A percentile compares a stretch with the other conserved stretches of the same genome.
Evolutionary conservation across 2,329 filamentous ascomycete genomes (phyloP).

Genomic region (Colletotrichum karsti): DNA sequence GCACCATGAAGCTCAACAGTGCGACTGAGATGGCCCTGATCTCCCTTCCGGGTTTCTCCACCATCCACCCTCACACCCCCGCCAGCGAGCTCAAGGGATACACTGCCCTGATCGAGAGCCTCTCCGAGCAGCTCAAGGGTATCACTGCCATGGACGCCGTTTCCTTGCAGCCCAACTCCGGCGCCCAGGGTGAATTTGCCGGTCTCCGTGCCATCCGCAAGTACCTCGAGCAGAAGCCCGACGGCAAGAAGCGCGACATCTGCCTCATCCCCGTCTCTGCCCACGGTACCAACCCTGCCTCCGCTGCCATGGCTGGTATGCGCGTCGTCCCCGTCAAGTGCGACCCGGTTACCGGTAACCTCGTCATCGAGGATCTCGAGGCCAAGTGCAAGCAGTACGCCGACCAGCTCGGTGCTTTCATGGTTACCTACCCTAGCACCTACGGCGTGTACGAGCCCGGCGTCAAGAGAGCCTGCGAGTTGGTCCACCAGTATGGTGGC

Average conservation of each 20-base stretch:
- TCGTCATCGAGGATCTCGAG: constrained; percentile 86
- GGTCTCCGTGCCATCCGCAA: constrained; percentile 89
- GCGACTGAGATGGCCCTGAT: constrained; percentile 93
- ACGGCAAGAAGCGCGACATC: constrained; percentile 79
- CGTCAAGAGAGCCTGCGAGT: constrained; percentile 83
- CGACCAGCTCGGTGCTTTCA: constrained; percentile 88
- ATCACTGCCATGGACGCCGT: constrained; percentile 93
- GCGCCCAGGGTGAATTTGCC: constrained; percentile 94
- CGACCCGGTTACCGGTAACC: constrained; percentile 84
- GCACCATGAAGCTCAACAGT: constrained; percentile 98
- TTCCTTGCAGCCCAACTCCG: constrained; percentile 93
- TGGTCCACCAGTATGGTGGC: constrained; percentile 88
- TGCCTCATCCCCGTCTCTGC: constrained; percentile 95
- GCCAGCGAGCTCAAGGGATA: constrained; percentile 73
- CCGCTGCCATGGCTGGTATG: constrained; percentile 96
- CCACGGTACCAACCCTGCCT: constrained; percentile 95
- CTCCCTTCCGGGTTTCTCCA: constrained; percentile 77
- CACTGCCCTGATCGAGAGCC: constrained; percentile 71
- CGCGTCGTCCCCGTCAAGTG: constrained; percentile 93
- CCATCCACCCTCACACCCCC: constrained; percentile 84
- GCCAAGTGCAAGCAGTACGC: constrained; percentile 90
- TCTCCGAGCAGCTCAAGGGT: constrained; percentile 79
- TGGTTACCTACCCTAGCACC: constrained; percentile 96
- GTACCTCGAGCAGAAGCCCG: constrained; percentile 74
- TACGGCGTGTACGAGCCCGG: constrained; percentile 94